Percentiles rank a stretch among this genome's conserved stretches.
Conservation (phyloP, 768 basidiomycete genomes). For the Mycena indigotica region DNA sequence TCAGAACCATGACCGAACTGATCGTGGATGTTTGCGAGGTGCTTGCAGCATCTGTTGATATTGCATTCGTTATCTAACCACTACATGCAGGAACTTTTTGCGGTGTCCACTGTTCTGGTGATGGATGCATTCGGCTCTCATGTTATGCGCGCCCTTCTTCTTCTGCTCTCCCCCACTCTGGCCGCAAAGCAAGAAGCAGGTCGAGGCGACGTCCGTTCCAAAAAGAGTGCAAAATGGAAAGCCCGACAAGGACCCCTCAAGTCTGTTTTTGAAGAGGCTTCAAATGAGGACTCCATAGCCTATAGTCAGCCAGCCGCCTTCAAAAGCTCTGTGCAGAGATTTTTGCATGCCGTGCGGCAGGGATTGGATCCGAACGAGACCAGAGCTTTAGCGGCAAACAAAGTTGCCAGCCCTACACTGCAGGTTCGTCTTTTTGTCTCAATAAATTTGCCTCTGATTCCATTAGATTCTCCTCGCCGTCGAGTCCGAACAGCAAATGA, state of each 20-base stretch:
- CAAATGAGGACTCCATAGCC: slow-evolving; percentile 32
- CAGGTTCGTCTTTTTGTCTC: slow-evolving; percentile 49
- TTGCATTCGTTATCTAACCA: background rate
- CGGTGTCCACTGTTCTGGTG: slow-evolving; percentile 62
- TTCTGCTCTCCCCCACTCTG: slow-evolving; percentile 70
- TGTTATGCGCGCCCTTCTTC: slow-evolving; percentile 77
- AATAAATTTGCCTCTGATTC: background rate
- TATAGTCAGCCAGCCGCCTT: slow-evolving; percentile 51
- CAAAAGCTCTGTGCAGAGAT: slow-evolving; percentile 42
- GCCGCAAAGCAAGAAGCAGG: slow-evolving; percentile 40
- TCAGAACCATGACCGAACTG: slow-evolving; percentile 65
- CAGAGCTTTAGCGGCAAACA: slow-evolving; percentile 72
- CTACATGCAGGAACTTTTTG: slow-evolving; percentile 72
- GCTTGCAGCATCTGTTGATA: slow-evolving; percentile 22
- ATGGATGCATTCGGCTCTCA: slow-evolving; percentile 92
- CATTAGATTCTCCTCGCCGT: slow-evolving; percentile 78
- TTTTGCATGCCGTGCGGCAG: slow-evolving; percentile 53
- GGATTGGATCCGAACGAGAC: slow-evolving; percentile 70
- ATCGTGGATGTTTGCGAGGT: slow-evolving; percentile 69
- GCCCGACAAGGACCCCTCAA: slow-evolving; percentile 78
- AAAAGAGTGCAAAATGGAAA: slow-evolving; percentile 83
- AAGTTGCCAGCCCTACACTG: slow-evolving; percentile 75
- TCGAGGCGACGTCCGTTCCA: slow-evolving; percentile 66
- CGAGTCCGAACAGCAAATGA: slow-evolving; percentile 67
- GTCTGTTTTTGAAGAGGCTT: slow-evolving; percentile 65